Evolutionary conservation across 2,329 filamentous ascomycete genomes (phyloP), one percentile per base, ranked within the genome.

Genomic region (Alternaria infectoria): DNA sequence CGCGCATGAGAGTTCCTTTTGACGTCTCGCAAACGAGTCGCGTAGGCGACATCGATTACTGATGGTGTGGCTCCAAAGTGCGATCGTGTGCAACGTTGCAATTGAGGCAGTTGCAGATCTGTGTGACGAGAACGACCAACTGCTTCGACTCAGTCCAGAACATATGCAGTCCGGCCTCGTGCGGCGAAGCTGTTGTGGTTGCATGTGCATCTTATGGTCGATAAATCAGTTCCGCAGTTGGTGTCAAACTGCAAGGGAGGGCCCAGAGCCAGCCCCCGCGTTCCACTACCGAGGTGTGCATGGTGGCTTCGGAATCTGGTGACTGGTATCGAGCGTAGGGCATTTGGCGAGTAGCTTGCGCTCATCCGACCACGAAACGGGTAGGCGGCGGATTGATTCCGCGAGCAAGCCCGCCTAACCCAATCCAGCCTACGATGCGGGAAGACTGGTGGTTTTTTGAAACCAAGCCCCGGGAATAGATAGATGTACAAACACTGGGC

Each of bases 321-420:
- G 71, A 74, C 58, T 30, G 54, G 58, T 51, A 57, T 25, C 21
- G 45, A 8, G 57, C 26, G 11, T 49, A 46, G 52, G 21, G 47
- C 19, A 32, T 30, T 57, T 44, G 60, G 60, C 57, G 30, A 54
- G 28, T 62, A 54, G 54, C 40, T 45, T 74, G 73, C 74, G 71
- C 64, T 75, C 72, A 71, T 73, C 74, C 73, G 74, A 73, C 45
- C 64, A 54, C 47, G 57, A 45, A 45, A 68, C 73, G 67, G 69
- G 65, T 60, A 61, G 47, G 57, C 30, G 61, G 63, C 59, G 67
- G 64, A 62, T 19, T 57, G 57, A 40, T 70, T 74, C 70, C 70
- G 70, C 65, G 32, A 26, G 43, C 17, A 56, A 54, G 25, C 62
- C 58, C 17, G 59, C 51, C 56, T 65, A 66, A 44, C 63, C 61